Evolutionary conservation across 306 rosid species (phyloP), one percentile per base, ranked within the genome.

Genomic region (Begonia peltatifolia): DNA sequence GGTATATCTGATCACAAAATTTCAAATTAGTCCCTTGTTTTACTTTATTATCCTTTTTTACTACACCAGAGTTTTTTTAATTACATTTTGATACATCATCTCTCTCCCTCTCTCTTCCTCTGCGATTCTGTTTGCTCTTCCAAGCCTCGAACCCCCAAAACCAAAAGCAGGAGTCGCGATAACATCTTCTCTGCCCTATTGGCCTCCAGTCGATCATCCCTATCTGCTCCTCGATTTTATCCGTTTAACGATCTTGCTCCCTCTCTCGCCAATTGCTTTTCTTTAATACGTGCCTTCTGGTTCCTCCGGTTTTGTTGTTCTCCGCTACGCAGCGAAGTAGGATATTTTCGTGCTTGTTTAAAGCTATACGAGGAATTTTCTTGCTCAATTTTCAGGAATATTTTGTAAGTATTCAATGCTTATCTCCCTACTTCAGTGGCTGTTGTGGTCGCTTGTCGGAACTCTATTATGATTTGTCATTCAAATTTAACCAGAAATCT

Each of bases 291-390:
- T 59, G 62, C 50, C 41, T 71, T 63, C 54, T 55, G 20, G 42
- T 60, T 60, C 14, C 49, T n/a, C 56, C 11, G 15, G 49, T 17
- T 59, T 54, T 50, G 48, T 56, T 66, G 16, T 12, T 60, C 50
- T 17, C 42, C 51, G 14, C 17, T 54, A 16, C 53, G 55, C 52
- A 18, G 50, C 55, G 53, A 20, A 46, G 58, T 42, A 17, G 53
- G 41, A 14, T 59, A 68, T 62, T 52, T 63, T 35, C 51, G 42
- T 61, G 58, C 46, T 42, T 57, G 14, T 54, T 46, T 55, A 56
- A 59, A 74, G 58, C 65, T 55, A 44, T 52, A 41, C 17, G 56
- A 15, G 61, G 48, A 44, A 58, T 62, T 62, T 11, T 44, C 46
- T 38, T 69, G 55, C 56, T 61, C 54, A 17, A 51, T 52, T 43